Conservation (phyloP, 2,329 filamentous ascomycete species). For the Pseudohalonectria lignicola region DNA sequence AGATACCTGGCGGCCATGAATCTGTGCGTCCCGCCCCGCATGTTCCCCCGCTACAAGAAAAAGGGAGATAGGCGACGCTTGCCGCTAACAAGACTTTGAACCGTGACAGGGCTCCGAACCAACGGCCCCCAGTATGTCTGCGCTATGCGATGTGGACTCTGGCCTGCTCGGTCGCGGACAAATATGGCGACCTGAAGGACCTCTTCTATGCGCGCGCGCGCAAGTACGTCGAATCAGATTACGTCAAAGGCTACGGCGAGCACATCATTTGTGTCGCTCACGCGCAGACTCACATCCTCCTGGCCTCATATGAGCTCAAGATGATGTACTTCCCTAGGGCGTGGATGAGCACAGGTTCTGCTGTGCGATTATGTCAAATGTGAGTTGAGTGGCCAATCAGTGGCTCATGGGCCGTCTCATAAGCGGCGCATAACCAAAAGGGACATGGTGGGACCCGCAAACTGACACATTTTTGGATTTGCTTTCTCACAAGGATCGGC, state of each 20-base stretch:
- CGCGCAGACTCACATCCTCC: slow-evolving; percentile 72
- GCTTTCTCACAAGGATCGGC: slow-evolving; percentile 81
- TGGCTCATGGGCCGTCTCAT: too few species aligned
- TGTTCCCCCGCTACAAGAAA: neutral
- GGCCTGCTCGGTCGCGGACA: slow-evolving; percentile 76
- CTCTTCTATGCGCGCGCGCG: slow-evolving; percentile 83
- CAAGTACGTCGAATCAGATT: slow-evolving; percentile 83
- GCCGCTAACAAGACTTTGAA: too few species aligned
- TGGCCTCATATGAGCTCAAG: slow-evolving; percentile 85
- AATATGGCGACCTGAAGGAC: slow-evolving; percentile 67
- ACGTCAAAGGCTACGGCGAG: slow-evolving; percentile 88
- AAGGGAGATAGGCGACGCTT: too few species aligned
- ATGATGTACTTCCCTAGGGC: slow-evolving; percentile 95
- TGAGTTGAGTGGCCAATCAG: slow-evolving; percentile 30
- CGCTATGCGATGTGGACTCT: slow-evolving; percentile 95
- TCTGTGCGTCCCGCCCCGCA: slow-evolving; percentile 44
- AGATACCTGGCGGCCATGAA: slow-evolving; percentile 85
- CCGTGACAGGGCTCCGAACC: slow-evolving; percentile 65
- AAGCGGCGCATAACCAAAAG: too few species aligned
- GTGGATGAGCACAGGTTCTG: slow-evolving; percentile 83
- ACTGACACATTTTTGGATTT: too few species aligned
- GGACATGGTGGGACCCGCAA: neutral
- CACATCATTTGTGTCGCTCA: slow-evolving; percentile 77
- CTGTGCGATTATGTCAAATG: slow-evolving; percentile 78
- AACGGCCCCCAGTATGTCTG: slow-evolving; percentile 76